These are phyloP conservation scores for Microcyclospora tardicrescens DNA, from an alignment of 2,329 filamentous ascomycete species.

Conservation along the genomic window DNA sequence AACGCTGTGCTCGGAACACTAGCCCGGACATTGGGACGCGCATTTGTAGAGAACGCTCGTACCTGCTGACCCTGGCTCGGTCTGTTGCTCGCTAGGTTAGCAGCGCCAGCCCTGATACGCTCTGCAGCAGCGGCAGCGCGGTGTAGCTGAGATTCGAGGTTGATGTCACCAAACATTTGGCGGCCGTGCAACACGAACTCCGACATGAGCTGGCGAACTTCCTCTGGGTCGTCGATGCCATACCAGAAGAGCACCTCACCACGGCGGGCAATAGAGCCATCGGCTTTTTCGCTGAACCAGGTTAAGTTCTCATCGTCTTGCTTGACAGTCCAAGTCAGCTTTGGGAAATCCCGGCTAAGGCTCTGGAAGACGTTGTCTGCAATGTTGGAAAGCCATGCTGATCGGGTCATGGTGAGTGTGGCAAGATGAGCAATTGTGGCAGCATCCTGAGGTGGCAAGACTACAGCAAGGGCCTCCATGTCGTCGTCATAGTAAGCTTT, in stretches of 20 bases:
- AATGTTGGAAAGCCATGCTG: conserved; percentile 87
- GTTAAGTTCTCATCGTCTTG: conserved; percentile 92
- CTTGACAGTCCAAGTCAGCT: conserved; percentile 91
- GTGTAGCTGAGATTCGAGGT: conserved; percentile 74
- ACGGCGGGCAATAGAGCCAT: conserved; percentile 67
- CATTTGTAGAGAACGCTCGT: conserved; percentile 53
- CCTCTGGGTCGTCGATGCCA: conserved; percentile 66
- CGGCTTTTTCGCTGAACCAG: conserved; percentile 96
- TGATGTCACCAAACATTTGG: conserved; percentile 78
- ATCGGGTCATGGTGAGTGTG: conserved; percentile 84
- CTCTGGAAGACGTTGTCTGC: conserved; percentile 89
- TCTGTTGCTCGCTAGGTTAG: conserved; percentile 27
- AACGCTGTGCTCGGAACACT: conserved; percentile 4
- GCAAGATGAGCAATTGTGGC: conserved; percentile 70
- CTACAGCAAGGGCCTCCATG: conserved; percentile 84
- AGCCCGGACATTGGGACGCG: conserved; percentile 18
- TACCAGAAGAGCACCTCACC: conserved; percentile 96
- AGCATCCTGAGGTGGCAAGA: conserved; percentile 59
- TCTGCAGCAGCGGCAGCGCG: conserved; percentile 60
- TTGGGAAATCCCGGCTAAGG: conserved; percentile 86
- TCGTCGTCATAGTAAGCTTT: conserved; percentile 89
- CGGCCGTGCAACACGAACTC: conserved; percentile 74
- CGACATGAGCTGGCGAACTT: conserved; percentile 70
- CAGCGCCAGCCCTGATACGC: conserved; percentile 37
- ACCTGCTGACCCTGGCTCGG: conserved; percentile 24